Evolutionary conservation across 2,329 filamentous ascomycete species (phyloP), one percentile per base, ranked within the genome.

Genomic region (Neonectria ditissima): DNA sequence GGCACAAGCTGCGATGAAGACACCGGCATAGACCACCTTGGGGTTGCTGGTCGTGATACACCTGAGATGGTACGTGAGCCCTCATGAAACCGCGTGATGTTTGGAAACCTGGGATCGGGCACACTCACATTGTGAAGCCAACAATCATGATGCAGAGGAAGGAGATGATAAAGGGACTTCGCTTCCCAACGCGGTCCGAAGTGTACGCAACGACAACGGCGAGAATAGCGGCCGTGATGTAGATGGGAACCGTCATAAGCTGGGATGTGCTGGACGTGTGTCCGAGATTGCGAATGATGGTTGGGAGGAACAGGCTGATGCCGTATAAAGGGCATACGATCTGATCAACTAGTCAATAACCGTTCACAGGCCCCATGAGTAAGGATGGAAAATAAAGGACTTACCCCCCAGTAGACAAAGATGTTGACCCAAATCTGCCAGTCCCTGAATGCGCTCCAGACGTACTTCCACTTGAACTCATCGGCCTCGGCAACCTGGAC

Each of bases 1-100:
- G 2, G 91, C 91, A 61, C 92, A 85, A 0, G 92, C 91, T 0
- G 87, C 91, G 0, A 97, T 81, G 77, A 95, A 97, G 0, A 90
- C 90, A 0, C 91, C 93, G 0, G 87, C 91, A 69, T 97, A 97
- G 11, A 88, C 83, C 0, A 89, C 88, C 1, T 81, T 82, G 1
- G 88, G 83, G 59, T 89, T 88, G 4, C 73, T 69, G 62, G 84
- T 86, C 2, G 83, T 82, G 37, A 90, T 85, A 76, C 88, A 90
- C 68, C 86, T 88, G 16, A n/a, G 9, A 28, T 20, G 5, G n/a
- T 13, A 44, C n/a, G 24, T 55, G 13, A 41, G 41, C 34, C 5
- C 26, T 20, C 22, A 18, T 11, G 18, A 20, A 20, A 2, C n/a
- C 3, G 4, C 4, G n/a, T 13, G 7, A 3, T n/a, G 6, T 45